Percentiles rank a stretch among this genome's conserved stretches.
Evolutionary conservation across 352 stramenopile species (phyloP).

Genomic region (Pythium aphanidermatum): DNA sequence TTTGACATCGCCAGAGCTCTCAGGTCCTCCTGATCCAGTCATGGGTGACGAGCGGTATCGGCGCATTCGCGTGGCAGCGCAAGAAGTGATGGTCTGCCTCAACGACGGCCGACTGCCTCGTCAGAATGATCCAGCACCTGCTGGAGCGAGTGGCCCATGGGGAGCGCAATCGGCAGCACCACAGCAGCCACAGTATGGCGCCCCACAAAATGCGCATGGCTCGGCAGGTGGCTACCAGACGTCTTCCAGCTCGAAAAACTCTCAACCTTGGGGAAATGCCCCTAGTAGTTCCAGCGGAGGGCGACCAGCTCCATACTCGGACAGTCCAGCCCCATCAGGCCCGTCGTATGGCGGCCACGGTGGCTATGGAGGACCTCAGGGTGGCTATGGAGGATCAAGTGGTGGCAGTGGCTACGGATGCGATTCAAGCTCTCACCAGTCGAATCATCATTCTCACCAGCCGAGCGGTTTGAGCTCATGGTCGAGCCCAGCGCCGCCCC

Average conservation of each 20-base stretch:
- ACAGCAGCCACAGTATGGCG: conserved; percentile 13
- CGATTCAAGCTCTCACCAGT: conserved; percentile 3
- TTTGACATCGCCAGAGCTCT: conserved; percentile 51
- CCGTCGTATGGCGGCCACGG: conserved; percentile 17
- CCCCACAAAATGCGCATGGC: conserved; percentile 1
- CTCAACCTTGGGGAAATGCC: conserved; percentile 34
- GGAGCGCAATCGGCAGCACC: conserved; percentile 4
- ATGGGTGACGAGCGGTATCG: conserved; percentile 82
- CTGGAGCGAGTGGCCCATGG: conserved; percentile 16
- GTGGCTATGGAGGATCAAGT: conserved; percentile 20
- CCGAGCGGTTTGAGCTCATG: conserved; percentile 49
- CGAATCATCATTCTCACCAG: conserved; percentile 14
- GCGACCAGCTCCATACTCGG: conserved; percentile 58
- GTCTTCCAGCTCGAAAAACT: not conserved
- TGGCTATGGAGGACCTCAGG: conserved; percentile 23
- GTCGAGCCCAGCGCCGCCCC: conserved; percentile 22
- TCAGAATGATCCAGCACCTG: conserved; percentile 28
- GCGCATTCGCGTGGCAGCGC: conserved; percentile 70
- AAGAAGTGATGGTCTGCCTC: conserved; percentile 76
- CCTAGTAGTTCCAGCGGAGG: conserved; percentile 10
- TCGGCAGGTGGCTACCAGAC: conserved; percentile 9
- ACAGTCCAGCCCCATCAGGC: conserved; percentile 21
- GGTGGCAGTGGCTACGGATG: conserved; percentile 19
- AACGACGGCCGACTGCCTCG: conserved; percentile 62
- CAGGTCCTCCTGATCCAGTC: conserved; percentile 63